Percentiles rank a stretch among this genome's conserved stretches.
Evolutionary conservation across 176 grass and related monocot genomes (phyloP).

Genomic region (Calamus simplicifolius): DNA sequence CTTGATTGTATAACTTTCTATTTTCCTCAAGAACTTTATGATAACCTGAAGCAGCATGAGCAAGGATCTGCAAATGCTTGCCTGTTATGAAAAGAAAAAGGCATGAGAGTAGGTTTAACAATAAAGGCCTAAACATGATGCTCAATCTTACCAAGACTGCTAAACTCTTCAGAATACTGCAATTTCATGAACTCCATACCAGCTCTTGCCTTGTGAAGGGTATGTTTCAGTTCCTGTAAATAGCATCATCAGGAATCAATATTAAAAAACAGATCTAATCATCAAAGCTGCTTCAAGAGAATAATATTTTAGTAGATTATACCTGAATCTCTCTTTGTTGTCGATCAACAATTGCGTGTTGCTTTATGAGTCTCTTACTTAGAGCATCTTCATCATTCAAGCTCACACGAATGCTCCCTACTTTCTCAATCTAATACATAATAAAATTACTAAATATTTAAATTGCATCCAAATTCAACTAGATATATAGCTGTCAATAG

Average conservation of each 20-base stretch:
- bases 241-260: constrained; percentile 8
- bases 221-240: constrained; percentile 61
- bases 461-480: too few species aligned
- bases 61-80: constrained; percentile 51
- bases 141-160: constrained; percentile 49
- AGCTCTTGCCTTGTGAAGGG: constrained; percentile 49
- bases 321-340: constrained; percentile 76
- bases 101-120: too few species aligned
- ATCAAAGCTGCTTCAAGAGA: background rate
- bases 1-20: constrained; percentile 81
- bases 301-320: constrained; percentile 15
- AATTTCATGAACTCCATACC: constrained; percentile 62
- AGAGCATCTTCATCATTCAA: constrained; percentile 15
- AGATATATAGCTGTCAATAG: too few species aligned
- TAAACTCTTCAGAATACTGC: constrained; percentile 49
- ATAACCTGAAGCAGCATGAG: constrained; percentile 71
- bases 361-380: constrained; percentile 25
- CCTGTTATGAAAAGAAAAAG: constrained; percentile 28
- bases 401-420: constrained; percentile 7
- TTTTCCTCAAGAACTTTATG: constrained; percentile 86
- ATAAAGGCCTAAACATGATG: constrained; percentile 1
- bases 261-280: too few species aligned
- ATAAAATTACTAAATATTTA: too few species aligned
- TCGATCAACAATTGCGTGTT: constrained; percentile 35
- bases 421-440: constrained; percentile 1